Evolutionary conservation across 192 early-diverging fungal genomes (phyloP), one percentile per base, ranked within the genome.

Genomic region (Coemansia pectinata): DNA sequence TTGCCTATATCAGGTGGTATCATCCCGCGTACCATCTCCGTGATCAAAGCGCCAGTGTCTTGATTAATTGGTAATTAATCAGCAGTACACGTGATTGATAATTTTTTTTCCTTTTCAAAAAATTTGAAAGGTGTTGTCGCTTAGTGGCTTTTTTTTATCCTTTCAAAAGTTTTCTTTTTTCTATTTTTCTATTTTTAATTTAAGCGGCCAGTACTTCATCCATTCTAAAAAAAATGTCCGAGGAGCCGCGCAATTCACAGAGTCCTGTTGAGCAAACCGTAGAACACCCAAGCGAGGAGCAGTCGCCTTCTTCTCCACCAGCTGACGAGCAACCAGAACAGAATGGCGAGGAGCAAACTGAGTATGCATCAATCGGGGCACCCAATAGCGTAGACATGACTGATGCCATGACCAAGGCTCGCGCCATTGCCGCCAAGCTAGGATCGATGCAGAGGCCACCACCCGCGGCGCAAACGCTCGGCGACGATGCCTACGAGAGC

Each of bases 1-100:
- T 71, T 99, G 76, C 96, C 96, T 5, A 91, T 95, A 15, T 83
- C 91, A 4, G 97, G 97, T 55, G 97, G 97, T 67, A 85, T 99
- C 25, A 76, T 87, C 27, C 87, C 88, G 34, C 91, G 93, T 77
- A 74, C 75, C 11, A 36, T 82, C 23, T 66, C 70, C 5, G 58
- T 1, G 52, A 55, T 55, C 25, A 55, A 27, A 33, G 38, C 38
- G 15, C 14, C 63, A 1, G 50, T 48, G 12, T 44, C 52, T 45
- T 67, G 39, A 63, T 27, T 0, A 12, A 14, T 57, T 55, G 9
- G 38, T 36, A 57, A 3, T 50, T 44, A 11, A 62, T 33, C 8
- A 1, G 34, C 0, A 8, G 12, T 15, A 17, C 52, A 55, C 27
- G 52, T 55, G 52, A 5, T 29, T 29, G 52, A 17, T 55, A 55